Base-by-base conservation (phyloP, 2,329 filamentous ascomycete genomes). In the Diplodia mutila region DNA sequence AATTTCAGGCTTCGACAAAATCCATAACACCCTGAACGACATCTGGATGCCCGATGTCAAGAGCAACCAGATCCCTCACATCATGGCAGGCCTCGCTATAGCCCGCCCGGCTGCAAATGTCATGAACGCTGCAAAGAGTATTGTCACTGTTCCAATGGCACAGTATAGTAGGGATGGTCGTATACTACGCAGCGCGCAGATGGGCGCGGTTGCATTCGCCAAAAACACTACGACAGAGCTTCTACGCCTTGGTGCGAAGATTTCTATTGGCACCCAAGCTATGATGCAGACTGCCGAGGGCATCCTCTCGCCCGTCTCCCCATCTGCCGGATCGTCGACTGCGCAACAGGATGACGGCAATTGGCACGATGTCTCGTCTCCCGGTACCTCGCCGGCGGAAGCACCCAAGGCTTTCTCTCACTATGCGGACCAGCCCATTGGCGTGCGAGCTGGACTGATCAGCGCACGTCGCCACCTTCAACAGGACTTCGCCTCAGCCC, bases 41-140 rank as follows among this genome's bases (percentile, higher is more conserved):
- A 92, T 97, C 52, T 99, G 95, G 95, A 96, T 90, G 86, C 93
- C 93, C 0, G 94, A 99, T 75, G 91, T 99, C 66, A 93, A 91
- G 76, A 84, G 86, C 18, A 96, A 94, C 71, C 95, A 99, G 77
- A 89, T 99, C 5, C 93, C 93, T 0, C 89, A 91, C 1, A 91
- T 99, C 1, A 85, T 99, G 42, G 92, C 93, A 2, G 95, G 95
- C 23, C 84, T 99, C 6, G 94, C 94, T 0, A 92, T 93, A 0
- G 90, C 98, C n/a, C 89, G 93, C 16, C 93, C 93, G 1, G 82
- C 99, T 1, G 94, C 96, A 61, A 97, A 97, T 72, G 92, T 99
- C 9, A 93, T 94, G 34, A 91, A 90, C 67, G 94, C 94, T 1
- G 88, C 99, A 73, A 89, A 87, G 68, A 91, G 98, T 72, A 86